phyloP scores from a whole-genome alignment of 768 basidiomycete species.

The Daedaleopsis sinensis region DNA sequence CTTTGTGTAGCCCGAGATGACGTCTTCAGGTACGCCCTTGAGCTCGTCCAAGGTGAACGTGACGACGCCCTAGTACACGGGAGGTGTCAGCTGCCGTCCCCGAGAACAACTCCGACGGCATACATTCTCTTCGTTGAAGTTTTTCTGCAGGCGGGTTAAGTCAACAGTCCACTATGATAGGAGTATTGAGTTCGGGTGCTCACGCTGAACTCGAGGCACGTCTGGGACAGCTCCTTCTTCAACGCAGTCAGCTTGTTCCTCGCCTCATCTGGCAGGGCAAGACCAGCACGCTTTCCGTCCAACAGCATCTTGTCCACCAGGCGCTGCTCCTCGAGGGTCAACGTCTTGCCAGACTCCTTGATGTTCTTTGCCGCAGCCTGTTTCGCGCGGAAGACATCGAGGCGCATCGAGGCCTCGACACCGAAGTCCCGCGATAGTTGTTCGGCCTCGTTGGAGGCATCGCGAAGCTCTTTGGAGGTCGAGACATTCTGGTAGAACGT shows the following conservation, averaged over 20 bases:
- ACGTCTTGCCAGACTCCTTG: conserved; percentile 55
- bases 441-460: conserved; percentile 78
- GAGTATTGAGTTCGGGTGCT: conserved; percentile 32
- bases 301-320: conserved; percentile 83
- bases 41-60: conserved; percentile 74
- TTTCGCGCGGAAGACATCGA: conserved; percentile 80
- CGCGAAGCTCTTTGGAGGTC: conserved; percentile 71
- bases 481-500: conserved; percentile 86
- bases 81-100: not conserved
- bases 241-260: conserved; percentile 56
- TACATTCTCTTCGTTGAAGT: conserved; percentile 89
- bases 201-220: conserved; percentile 79
- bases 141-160: conserved; percentile 58
- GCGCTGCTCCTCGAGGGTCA: conserved; percentile 69
- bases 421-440: conserved; percentile 68
- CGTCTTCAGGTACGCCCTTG: conserved; percentile 78
- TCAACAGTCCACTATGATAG: not conserved
- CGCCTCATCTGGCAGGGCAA: conserved; percentile 69
- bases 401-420: conserved; percentile 79
- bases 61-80: conserved; percentile 50
- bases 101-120: conserved; percentile 11
- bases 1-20: conserved; percentile 76
- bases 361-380: conserved; percentile 70
- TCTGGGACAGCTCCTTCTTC: conserved; percentile 78
- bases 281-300: conserved; percentile 79